A percentile compares a stretch with the other conserved stretches of the same genome.
Conservation (phyloP, 2,329 filamentous ascomycete genomes). For the Ceratocystis harringtonii region DNA sequence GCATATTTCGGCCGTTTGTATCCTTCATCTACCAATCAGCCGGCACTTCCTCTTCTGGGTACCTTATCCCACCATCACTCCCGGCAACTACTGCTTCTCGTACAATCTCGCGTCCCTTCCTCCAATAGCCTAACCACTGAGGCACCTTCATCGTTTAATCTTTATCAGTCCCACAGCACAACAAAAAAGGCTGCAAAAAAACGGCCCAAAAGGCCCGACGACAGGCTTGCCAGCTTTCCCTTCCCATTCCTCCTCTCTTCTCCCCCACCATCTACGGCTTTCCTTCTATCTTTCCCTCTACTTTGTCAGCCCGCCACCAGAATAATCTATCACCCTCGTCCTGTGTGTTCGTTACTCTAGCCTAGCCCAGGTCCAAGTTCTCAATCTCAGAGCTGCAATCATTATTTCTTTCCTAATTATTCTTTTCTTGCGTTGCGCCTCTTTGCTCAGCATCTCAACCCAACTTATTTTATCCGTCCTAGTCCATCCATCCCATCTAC, state of each 20-base stretch:
- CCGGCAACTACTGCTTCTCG: background rate
- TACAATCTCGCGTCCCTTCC: background rate
- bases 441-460: background rate
- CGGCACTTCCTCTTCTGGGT: background rate
- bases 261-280: background rate
- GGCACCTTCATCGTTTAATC: background rate
- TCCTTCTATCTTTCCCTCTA: background rate
- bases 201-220: background rate
- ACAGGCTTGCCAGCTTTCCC: background rate
- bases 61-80: background rate
- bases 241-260: background rate
- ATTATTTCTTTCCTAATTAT: conserved; percentile 2
- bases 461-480: background rate
- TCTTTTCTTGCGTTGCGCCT: background rate
- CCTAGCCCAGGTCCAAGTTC: background rate
- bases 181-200: background rate
- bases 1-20: background rate
- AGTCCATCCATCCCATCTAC: background rate
- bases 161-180: background rate
- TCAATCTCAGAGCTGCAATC: background rate
- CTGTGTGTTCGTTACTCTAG: background rate
- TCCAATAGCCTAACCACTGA: background rate
- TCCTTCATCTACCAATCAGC: background rate
- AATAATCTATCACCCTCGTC: background rate
- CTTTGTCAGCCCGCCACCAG: background rate